Conservation (phyloP, 139 green algal genomes). For the Edaphochlamys debaryana region DNA sequence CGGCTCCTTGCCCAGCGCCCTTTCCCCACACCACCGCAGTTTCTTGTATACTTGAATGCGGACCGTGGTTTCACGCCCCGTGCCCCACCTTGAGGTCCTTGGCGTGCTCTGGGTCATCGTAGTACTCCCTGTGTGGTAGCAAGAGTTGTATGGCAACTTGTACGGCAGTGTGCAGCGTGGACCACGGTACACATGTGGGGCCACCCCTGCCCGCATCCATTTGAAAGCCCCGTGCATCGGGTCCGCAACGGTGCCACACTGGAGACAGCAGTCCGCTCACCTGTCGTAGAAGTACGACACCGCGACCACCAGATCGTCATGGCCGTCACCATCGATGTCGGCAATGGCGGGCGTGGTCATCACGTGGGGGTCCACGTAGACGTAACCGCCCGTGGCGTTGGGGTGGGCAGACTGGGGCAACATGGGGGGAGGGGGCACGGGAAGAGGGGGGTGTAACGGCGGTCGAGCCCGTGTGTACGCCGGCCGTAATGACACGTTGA, state of each 20-base stretch:
- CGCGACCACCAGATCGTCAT: slow-evolving; percentile 91
- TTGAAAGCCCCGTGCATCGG: too few species aligned
- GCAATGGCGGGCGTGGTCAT: slow-evolving; percentile 88
- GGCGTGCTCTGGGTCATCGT: slow-evolving; percentile 74
- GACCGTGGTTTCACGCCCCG: too few species aligned
- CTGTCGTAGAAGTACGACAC: slow-evolving; percentile 94
- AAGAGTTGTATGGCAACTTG: too few species aligned
- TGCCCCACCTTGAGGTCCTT: slow-evolving; percentile 56
- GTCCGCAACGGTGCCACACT: too few species aligned
- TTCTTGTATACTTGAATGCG: too few species aligned
- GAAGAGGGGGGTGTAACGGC: background rate
- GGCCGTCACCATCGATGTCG: slow-evolving; percentile 94
- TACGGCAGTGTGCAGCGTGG: too few species aligned
- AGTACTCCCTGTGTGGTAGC: slow-evolving; percentile 79
- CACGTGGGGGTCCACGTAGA: slow-evolving; percentile 92
- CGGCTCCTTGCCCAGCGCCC: too few species aligned
- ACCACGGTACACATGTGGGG: too few species aligned
- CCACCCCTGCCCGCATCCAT: too few species aligned
- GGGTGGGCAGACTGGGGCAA: background rate
- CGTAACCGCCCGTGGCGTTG: slow-evolving; percentile 34
- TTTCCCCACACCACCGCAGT: too few species aligned
- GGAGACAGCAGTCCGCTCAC: background rate
- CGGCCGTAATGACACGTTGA: too few species aligned
- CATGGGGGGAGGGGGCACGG: background rate
- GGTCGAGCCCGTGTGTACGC: too few species aligned